These are phyloP conservation scores for Smittium culicis DNA, from an alignment of 371 early-diverging fungal species.

Conservation along the genomic window DNA sequence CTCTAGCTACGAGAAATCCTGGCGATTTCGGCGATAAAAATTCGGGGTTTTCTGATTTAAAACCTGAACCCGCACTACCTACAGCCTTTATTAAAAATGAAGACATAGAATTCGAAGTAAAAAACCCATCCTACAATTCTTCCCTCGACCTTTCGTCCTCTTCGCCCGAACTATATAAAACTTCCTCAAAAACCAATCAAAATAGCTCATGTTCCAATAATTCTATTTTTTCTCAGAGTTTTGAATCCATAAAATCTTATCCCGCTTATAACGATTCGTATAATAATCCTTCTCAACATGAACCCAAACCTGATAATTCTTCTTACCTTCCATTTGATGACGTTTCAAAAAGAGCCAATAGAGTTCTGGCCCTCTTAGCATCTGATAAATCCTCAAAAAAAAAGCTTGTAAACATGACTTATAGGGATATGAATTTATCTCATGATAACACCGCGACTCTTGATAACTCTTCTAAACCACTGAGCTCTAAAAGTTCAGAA, in stretches of 20 bases:
- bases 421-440: neutral
- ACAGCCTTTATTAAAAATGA: neutral
- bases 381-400: neutral
- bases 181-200: neutral
- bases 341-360: neutral
- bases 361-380: neutral
- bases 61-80: too few relatives aligned
- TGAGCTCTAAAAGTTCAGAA: neutral
- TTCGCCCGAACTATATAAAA: neutral
- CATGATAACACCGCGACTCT: neutral
- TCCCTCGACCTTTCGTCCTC: neutral
- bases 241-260: neutral
- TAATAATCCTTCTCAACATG: neutral
- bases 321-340: neutral
- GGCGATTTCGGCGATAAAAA: too few relatives aligned
- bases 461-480: too few relatives aligned
- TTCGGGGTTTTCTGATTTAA: too few relatives aligned
- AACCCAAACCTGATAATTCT: neutral
- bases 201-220: neutral
- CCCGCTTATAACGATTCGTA: neutral
- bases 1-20: too few relatives aligned
- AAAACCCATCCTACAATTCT: too few relatives aligned
- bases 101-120: neutral
- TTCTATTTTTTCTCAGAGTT: neutral
- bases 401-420: neutral